phyloP scores from a whole-genome alignment of 129 eudicot species.

The Erigeron canadensis region DNA sequence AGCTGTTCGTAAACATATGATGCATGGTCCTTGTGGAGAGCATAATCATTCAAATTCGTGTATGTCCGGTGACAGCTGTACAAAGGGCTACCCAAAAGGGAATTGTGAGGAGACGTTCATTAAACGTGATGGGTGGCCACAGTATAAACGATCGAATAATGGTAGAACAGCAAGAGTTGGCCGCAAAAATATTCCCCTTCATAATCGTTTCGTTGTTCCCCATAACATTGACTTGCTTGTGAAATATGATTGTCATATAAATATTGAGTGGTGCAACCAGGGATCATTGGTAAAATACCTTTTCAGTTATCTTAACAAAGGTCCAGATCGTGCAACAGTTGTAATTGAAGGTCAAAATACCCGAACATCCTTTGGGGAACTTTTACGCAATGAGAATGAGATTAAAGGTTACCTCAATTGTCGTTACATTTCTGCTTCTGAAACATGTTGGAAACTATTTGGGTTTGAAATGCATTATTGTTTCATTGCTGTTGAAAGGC shows the following conservation, averaged over 20 bases:
- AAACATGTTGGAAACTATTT: conserved; percentile 12
- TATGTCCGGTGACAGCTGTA: background rate
- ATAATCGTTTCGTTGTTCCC: background rate
- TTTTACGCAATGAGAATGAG: background rate
- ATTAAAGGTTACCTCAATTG: background rate
- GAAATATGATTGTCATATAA: background rate
- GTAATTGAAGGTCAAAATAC: background rate
- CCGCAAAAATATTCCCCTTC: background rate
- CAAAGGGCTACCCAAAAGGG: background rate
- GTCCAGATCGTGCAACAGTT: background rate
- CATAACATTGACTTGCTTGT: background rate
- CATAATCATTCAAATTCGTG: background rate
- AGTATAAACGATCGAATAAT: background rate
- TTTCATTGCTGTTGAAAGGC: background rate
- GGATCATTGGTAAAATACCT: background rate
- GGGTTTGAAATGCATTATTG: conserved; percentile 16
- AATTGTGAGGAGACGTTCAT: background rate
- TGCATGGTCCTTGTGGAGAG: background rate
- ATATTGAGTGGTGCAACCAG: conserved; percentile 1
- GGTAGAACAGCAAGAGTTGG: background rate
- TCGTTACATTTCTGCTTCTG: background rate
- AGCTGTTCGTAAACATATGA: conserved; percentile 1
- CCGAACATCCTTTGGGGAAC: background rate
- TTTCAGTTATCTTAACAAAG: background rate
- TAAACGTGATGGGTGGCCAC: background rate